These are phyloP conservation scores for Phytophthora cryptogea DNA, from an alignment of 352 stramenopile species.

Conservation along the genomic window DNA sequence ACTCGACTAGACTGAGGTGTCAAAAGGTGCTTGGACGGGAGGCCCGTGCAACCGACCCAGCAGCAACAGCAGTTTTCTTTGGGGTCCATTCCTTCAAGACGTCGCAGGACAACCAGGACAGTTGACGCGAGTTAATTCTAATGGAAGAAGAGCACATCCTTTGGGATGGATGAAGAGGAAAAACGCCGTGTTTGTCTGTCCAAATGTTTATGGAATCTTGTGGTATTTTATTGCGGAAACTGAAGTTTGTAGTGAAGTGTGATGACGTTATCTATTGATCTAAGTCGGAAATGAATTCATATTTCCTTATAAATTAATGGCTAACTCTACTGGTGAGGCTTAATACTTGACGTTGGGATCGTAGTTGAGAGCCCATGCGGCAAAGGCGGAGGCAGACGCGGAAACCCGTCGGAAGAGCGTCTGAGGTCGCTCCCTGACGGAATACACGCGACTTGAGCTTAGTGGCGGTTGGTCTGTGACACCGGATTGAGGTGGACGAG, in stretches of 20 bases:
- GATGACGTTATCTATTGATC: no score
- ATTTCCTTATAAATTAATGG: background rate
- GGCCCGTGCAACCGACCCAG: constrained; percentile 14
- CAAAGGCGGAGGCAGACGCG: constrained; percentile 33
- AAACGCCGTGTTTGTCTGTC: background rate
- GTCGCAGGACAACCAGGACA: constrained; percentile 6
- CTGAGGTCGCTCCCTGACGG: constrained; percentile 32
- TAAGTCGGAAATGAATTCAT: background rate
- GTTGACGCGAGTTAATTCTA: constrained; percentile 20
- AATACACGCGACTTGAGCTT: constrained; percentile 29
- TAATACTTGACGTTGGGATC: constrained; percentile 38
- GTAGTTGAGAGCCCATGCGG: constrained; percentile 41
- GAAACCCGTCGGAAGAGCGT: constrained; percentile 37
- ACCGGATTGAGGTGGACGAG: constrained; percentile 10
- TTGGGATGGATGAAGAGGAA: constrained; percentile 28
- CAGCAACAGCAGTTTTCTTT: constrained; percentile 27
- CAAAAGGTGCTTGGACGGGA: constrained; percentile 13
- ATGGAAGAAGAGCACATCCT: constrained; percentile 24
- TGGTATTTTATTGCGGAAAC: no score
- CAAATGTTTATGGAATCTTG: no score
- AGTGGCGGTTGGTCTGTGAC: constrained; percentile 15
- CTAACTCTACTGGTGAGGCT: background rate
- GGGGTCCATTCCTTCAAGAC: background rate
- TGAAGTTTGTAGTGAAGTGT: no score
- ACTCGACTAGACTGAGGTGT: constrained; percentile 4